phyloP scores from a whole-genome alignment of 345 rosid genomes.

The Bruguiera parviflora region DNA sequence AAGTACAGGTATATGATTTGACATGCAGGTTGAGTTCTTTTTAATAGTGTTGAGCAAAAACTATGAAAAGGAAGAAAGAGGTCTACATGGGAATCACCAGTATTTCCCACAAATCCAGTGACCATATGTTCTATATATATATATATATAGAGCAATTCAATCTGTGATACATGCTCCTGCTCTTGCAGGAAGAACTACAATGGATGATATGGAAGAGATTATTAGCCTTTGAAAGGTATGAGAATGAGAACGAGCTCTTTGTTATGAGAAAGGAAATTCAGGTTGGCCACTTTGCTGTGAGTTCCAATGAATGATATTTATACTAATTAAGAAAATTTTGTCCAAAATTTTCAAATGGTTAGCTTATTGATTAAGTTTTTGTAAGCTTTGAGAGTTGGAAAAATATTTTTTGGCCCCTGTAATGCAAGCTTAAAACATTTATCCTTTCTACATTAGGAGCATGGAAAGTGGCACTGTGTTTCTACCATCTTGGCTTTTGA shows the following conservation, averaged over 20 bases:
- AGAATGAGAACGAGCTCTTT: slow-evolving; percentile 21
- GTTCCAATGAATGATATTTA: not conserved
- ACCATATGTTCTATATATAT: not conserved
- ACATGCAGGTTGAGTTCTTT: not conserved
- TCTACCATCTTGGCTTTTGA: too few relatives aligned
- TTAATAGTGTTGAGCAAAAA: not conserved
- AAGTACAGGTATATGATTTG: not conserved
- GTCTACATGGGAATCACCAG: not conserved
- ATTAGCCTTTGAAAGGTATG: slow-evolving; percentile 85
- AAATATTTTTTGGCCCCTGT: too few relatives aligned
- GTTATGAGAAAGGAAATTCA: not conserved
- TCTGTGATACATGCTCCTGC: slow-evolving; percentile 10
- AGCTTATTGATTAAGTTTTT: not conserved
- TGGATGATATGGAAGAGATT: slow-evolving; percentile 95
- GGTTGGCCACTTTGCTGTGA: not conserved
- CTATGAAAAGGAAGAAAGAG: not conserved
- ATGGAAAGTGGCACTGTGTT: not conserved
- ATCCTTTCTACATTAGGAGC: not conserved
- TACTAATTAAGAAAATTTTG: not conserved
- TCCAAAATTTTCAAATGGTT: not conserved
- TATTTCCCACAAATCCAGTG: not conserved
- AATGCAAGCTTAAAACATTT: not conserved
- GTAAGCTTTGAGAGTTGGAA: not conserved
- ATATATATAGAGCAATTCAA: not conserved
- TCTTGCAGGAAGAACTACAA: slow-evolving; percentile 74